phyloP scores from a whole-genome alignment of 805 yeast species.

The Pichia paraexigua region DNA sequence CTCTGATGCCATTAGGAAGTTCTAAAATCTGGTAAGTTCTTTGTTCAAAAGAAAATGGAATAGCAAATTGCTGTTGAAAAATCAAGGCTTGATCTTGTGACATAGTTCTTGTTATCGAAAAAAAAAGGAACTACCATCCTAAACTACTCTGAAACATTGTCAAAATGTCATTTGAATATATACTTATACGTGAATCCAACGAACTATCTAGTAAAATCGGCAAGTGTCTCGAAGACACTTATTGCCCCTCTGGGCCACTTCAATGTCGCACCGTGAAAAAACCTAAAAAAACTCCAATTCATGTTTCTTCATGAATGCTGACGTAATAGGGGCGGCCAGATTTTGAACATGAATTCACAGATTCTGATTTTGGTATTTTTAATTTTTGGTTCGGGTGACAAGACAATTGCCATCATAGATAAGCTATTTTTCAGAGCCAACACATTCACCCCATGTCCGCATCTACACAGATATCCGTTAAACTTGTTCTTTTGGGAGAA shows the following conservation, averaged over 20 bases:
- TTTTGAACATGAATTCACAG: background rate
- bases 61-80: slow-evolving; percentile 6
- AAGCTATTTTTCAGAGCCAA: too few relatives aligned
- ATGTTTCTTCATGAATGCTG: background rate
- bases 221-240: background rate
- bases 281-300: background rate
- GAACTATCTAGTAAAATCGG: background rate
- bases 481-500: slow-evolving; percentile 87
- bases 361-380: background rate
- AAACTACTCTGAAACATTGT: background rate
- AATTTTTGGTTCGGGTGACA: background rate
- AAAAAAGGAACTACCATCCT: too few relatives aligned
- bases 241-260: background rate
- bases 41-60: slow-evolving; percentile 14
- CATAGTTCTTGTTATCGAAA: background rate
- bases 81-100: background rate
- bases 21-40: slow-evolving; percentile 38
- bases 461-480: slow-evolving; percentile 56
- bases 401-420: background rate
- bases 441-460: slow-evolving; percentile 14
- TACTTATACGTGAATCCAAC: background rate
- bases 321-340: background rate
- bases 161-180: background rate
- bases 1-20: slow-evolving; percentile 62
- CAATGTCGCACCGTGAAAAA: background rate